Base-by-base conservation (phyloP, 2,329 filamentous ascomycete species). In the Sclerotiophoma versabilis region DNA sequence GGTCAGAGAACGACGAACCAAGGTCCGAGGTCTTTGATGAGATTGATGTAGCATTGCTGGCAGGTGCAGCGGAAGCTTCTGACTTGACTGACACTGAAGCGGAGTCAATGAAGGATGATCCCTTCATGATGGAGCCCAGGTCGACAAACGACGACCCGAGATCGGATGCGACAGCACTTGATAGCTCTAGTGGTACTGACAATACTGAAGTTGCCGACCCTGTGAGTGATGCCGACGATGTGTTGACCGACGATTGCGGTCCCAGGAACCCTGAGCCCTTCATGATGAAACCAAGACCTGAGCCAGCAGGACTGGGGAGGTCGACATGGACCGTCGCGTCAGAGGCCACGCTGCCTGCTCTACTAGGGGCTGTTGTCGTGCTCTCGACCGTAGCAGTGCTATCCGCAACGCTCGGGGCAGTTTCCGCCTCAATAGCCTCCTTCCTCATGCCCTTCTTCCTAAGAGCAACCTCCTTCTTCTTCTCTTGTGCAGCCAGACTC, bases 381-480 rank as follows among this genome's bases (percentile, higher is more conserved):
- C 47, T 44, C 23, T 50, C 39, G 17, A 47, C n/a, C 10, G 47
- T 38, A 14, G 42, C 41, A 38, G 41, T 47, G 42, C 46, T 46
- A 50, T 47, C 47, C 48, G 38, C 43, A 29, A 48, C 49, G 39
- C 10, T 50, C 14, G 41, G 39, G 29, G 41, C 36, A 4, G 47
- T 32, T 30, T 50, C 33, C n/a, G 42, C 22, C 43, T 57, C 37
- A 22, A 39, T 52, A 22, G 36, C 48, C 27, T 59, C 61, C 27
- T 58, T 54, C 58, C 59, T 66, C 39, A 72, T 75, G 25, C 76
- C 76, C 71, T 77, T 77, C 71, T 79, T 82, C 71, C 77, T 80
- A 70, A 84, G 63, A 0, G 78, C 79, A 49, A 77, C 77, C 59
- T 81, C 79, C 54, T 79, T 80, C 65, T 78, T 76, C 58, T 79